Conservation (phyloP, 805 yeast genomes). For the Blastobotrys attinorum region DNA sequence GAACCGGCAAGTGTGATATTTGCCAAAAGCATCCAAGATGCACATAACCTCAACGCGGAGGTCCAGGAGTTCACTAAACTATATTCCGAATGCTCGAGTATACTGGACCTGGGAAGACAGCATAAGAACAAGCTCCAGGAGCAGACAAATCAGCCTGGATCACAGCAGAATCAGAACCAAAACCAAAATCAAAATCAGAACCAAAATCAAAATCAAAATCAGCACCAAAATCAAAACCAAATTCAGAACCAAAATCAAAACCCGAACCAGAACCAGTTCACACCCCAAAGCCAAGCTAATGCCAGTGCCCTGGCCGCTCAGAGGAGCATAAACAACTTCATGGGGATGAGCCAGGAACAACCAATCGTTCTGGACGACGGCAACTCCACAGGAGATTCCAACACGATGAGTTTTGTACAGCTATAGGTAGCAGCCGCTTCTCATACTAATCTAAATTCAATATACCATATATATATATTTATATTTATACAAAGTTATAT, state of each 20-base stretch:
- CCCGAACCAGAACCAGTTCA: not conserved
- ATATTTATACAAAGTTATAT: not conserved
- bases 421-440: no score
- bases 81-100: slow-evolving; percentile 5
- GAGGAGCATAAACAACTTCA: not conserved
- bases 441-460: not conserved
- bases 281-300: not conserved
- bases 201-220: not conserved
- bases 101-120: slow-evolving; percentile 9
- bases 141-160: not conserved
- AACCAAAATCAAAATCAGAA: not conserved
- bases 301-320: not conserved
- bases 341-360: slow-evolving; percentile 1
- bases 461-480: not conserved
- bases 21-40: slow-evolving; percentile 7
- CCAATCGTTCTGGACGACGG: not conserved
- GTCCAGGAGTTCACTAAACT: slow-evolving; percentile 9
- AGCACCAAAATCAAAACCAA: not conserved
- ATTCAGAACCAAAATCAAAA: not conserved
- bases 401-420: not conserved
- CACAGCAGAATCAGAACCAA: not conserved
- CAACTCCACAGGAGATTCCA: not conserved
- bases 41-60: slow-evolving; percentile 7
- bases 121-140: slow-evolving; percentile 1
- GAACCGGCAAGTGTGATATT: slow-evolving; percentile 13